Evolutionary conservation across 1,284 basidiomycete genomes (phyloP).

Genomic region (Ustilago lituana): DNA sequence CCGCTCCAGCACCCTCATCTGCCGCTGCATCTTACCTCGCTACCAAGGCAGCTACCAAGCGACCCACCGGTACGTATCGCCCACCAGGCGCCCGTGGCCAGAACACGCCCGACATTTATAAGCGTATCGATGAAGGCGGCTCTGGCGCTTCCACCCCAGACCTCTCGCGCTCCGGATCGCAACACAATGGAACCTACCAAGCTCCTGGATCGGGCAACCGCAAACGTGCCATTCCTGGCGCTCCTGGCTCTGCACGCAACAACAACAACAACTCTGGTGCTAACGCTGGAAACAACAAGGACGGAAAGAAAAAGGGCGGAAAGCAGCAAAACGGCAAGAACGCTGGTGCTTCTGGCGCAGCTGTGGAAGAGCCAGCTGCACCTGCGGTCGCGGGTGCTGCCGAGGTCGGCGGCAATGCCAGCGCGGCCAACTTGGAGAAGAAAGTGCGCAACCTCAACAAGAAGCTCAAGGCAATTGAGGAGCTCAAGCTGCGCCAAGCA

Average conservation of each 20-base stretch:
- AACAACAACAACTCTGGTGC: conserved; percentile 1
- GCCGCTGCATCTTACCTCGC: conserved; percentile 70
- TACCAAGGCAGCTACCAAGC: conserved; percentile 52
- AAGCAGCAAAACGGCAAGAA: conserved; percentile 47
- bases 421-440: conserved; percentile 65
- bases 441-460: conserved; percentile 83
- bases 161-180: conserved; percentile 19
- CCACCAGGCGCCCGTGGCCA: conserved; percentile 79
- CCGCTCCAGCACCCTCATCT: conserved; percentile 77
- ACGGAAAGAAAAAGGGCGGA: conserved; percentile 41
- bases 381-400: conserved; percentile 28
- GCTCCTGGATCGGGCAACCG: conserved; percentile 43
- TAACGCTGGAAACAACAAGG: conserved; percentile 14
- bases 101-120: conserved; percentile 83
- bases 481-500: conserved; percentile 87
- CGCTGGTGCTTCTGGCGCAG: conserved; percentile 14
- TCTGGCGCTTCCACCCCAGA: conserved; percentile 43
- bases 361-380: conserved; percentile 15
- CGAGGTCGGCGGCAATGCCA: conserved; percentile 52
- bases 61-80: conserved; percentile 67
- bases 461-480: conserved; percentile 93
- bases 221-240: conserved; percentile 54
- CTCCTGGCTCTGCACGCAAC: conserved; percentile 32
- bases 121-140: conserved; percentile 82
- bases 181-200: conserved; percentile 47